These are phyloP conservation scores for Entomortierella lignicola DNA, from an alignment of 192 early-diverging fungal species.

Conservation along the genomic window DNA sequence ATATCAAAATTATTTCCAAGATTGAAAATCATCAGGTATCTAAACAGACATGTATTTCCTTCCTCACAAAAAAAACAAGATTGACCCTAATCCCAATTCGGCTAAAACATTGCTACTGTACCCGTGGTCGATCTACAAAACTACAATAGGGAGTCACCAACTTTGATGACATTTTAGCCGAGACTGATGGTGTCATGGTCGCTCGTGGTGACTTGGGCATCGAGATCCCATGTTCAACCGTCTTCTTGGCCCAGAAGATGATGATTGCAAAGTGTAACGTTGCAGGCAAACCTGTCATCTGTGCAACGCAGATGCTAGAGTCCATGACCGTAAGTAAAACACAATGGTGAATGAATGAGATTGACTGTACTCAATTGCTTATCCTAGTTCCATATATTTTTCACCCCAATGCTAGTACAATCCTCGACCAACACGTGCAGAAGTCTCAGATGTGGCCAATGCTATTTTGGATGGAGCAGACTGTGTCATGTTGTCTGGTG, in stretches of 20 bases:
- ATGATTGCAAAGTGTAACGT: conserved; percentile 96
- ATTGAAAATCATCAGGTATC: conserved; percentile 83
- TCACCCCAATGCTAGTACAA: conserved; percentile 60
- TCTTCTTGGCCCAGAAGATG: conserved; percentile 93
- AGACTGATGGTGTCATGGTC: conserved; percentile 96
- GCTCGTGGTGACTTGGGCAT: conserved; percentile 95
- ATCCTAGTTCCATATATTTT: background rate
- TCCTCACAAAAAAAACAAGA: background rate
- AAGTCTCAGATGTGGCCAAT: conserved; percentile 96
- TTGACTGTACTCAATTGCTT: background rate
- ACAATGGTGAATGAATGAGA: background rate
- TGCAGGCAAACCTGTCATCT: conserved; percentile 92
- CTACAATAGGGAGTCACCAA: conserved; percentile 81
- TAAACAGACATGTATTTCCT: background rate
- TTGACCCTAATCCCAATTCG: background rate
- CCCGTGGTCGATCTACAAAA: background rate
- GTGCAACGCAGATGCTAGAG: conserved; percentile 97
- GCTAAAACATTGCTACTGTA: background rate
- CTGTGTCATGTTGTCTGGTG: conserved; percentile 96
- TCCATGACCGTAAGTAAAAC: conserved; percentile 74
- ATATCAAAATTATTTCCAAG: conserved; percentile 96
- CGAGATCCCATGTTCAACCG: conserved; percentile 92
- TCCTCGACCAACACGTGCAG: conserved; percentile 96
- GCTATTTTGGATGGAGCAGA: conserved; percentile 94
- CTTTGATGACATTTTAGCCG: conserved; percentile 94